These are phyloP conservation scores for Podaxis sp. DNA, from an alignment of 768 basidiomycete species.

Conservation along the genomic window DNA sequence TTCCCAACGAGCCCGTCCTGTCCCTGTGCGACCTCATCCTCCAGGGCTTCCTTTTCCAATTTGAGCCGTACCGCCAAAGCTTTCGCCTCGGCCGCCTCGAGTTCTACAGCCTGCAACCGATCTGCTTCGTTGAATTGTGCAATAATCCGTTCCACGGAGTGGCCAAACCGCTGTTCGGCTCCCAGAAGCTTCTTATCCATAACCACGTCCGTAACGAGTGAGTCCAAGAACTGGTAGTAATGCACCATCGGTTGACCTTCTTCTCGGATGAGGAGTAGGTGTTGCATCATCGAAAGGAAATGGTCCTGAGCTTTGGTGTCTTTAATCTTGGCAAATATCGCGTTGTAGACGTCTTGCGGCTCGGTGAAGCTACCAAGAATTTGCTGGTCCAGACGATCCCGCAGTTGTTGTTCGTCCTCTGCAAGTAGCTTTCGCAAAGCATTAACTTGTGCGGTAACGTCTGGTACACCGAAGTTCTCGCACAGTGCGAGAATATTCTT, in stretches of 20 bases:
- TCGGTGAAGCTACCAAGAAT: conserved; percentile 76
- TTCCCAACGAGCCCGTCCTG: conserved; percentile 82
- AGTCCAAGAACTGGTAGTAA: conserved; percentile 90
- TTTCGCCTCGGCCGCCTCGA: conserved; percentile 72
- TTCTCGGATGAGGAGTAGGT: conserved; percentile 86
- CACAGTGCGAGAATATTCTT: conserved; percentile 71
- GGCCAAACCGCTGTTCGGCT: conserved; percentile 82
- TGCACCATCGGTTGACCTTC: conserved; percentile 83
- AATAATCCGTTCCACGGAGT: conserved; percentile 86
- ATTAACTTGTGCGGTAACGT: conserved; percentile 66
- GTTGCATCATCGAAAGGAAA: conserved; percentile 93
- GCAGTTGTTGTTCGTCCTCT: conserved; percentile 72
- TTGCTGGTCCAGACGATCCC: conserved; percentile 73
- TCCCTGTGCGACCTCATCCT: conserved; percentile 79
- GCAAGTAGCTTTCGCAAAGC: conserved; percentile 61
- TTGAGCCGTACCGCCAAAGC: conserved; percentile 62
- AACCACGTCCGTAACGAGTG: conserved; percentile 86
- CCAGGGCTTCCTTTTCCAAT: conserved; percentile 79
- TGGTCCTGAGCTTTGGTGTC: conserved; percentile 80
- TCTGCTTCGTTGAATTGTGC: conserved; percentile 91
- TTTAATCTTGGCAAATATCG: conserved; percentile 73
- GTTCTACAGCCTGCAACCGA: conserved; percentile 71
- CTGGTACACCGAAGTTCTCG: conserved; percentile 59
- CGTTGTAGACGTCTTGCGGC: conserved; percentile 85
- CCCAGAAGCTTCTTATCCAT: conserved; percentile 88